Base-by-base conservation (phyloP, 352 stramenopile genomes). In the Phytophthora kernoviae region DNA sequence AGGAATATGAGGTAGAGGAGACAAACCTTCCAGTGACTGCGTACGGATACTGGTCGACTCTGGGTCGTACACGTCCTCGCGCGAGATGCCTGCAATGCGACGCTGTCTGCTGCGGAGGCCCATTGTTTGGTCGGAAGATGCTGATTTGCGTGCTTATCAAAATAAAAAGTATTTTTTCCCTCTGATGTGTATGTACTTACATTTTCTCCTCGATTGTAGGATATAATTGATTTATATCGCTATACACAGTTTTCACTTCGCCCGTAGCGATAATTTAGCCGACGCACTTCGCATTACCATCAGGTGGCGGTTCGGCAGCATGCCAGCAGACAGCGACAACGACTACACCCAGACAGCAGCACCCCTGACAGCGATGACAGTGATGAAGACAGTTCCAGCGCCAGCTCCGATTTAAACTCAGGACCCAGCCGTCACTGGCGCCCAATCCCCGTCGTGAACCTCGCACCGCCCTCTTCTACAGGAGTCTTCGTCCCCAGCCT, bases 31-130 rank as follows among this genome's bases (percentile, higher is more conserved):
- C 1, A 83, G 68, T n/a, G 70, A 81, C 39, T 69, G 45, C 10
- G 48, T 55, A 11, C 50, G 59, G 42, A 79, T 68, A n/a, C 54
- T 52, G 17, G 48, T 66, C 12, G 70, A 64, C 57, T 88, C 72
- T 20, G 68, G 44, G 50, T 84, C 75, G 54, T 78, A 84, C 18
- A 65, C 62, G 5, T 70, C 68, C 26, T 75, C 66, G 26, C 59
- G 43, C 0, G 65, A 51, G 21, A 81, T 61, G 59, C 78, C 69
- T 11, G 62, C 65, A 18, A 74, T 58, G 26, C 73, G 75, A 36
- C 77, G 75, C 48, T 84, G 70, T 26, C 77, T 65, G 43, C 75
- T 85, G 1, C 78, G 72, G 1, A 87, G 68, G 7, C 75, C 75
- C 78, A 87, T 87, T 43, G 12, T 9, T 20, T 53, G 2, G 48